Percentiles rank a stretch among this genome's conserved stretches.
Conservation (phyloP, 2,329 filamentous ascomycete species). For the Diaporthe ampelina region DNA sequence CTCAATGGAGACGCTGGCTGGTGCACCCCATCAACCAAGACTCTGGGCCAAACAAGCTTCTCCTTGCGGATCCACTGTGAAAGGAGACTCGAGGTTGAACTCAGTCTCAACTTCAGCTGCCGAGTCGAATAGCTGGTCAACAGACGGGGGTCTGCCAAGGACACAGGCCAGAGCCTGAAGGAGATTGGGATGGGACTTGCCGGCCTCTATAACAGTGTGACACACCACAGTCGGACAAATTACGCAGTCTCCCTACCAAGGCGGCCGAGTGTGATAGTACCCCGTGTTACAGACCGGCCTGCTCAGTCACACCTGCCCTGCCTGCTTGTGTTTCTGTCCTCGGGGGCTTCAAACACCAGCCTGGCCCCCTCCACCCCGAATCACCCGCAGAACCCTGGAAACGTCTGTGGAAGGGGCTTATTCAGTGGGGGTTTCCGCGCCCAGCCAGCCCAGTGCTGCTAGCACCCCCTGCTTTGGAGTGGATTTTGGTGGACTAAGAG, state of each 20-base stretch:
- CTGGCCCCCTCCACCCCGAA: constrained; percentile 17
- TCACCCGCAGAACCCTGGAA: constrained; percentile 15
- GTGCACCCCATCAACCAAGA: constrained; percentile 5
- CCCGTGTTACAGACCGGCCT: constrained; percentile 27
- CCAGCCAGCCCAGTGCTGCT: background rate
- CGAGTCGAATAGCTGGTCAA: constrained; percentile 12
- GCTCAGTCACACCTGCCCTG: constrained; percentile 6
- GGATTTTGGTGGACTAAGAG: background rate
- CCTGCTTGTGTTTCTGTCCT: constrained; percentile 10
- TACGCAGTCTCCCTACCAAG: background rate
- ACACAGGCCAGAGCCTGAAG: background rate
- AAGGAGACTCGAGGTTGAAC: constrained; percentile 2
- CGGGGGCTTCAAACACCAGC: constrained; percentile 30
- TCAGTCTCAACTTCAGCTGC: constrained; percentile 31
- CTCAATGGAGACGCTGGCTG: constrained; percentile 5
- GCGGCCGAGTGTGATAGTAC: constrained; percentile 27
- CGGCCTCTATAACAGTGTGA: constrained; percentile 26
- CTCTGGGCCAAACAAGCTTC: constrained; percentile 23
- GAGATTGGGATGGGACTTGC: constrained; percentile 12
- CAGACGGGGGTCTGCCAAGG: background rate
- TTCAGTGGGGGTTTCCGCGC: constrained; percentile 16
- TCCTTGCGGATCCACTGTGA: constrained; percentile 6
- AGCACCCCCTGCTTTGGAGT: background rate
- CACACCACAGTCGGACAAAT: background rate
- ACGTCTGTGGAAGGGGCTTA: constrained; percentile 12